Percentiles rank a stretch among this genome's conserved stretches.
phyloP scores from a whole-genome alignment of 2,329 filamentous ascomycete genomes.

The Monosporascus sp. region DNA sequence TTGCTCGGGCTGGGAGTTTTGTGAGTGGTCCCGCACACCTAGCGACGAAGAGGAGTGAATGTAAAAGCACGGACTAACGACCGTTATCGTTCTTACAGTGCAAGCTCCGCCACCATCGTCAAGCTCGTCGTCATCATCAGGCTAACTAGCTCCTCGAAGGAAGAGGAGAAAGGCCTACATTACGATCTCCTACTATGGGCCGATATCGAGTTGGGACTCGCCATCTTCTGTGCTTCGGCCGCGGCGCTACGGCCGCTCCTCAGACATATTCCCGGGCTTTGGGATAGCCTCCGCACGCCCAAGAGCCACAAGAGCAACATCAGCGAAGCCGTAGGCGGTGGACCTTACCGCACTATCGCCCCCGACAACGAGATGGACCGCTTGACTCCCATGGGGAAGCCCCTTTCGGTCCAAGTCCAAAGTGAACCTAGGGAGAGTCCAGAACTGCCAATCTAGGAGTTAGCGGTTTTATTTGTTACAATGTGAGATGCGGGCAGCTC shows the following conservation, averaged over 20 bases:
- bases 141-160: constrained; percentile 14
- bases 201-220: constrained; percentile 25
- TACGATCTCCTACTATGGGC: constrained; percentile 27
- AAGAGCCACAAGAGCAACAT: constrained; percentile 5
- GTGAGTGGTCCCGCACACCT: constrained; percentile 13
- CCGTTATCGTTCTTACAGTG: constrained; percentile 10
- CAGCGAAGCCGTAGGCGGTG: constrained; percentile 2
- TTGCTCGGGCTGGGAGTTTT: constrained; percentile 26
- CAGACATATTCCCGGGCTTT: constrained; percentile 15
- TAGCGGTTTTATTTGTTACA: too few species aligned
- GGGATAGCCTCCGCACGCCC: constrained; percentile 1
- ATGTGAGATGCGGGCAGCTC: too few species aligned
- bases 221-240: constrained; percentile 23
- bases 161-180: constrained; percentile 18
- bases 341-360: neutral
- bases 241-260: constrained; percentile 26
- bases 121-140: constrained; percentile 26
- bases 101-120: constrained; percentile 27
- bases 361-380: constrained; percentile 6
- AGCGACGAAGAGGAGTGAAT: neutral
- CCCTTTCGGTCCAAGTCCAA: neutral
- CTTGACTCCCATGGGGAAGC: neutral
- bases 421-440: too few species aligned
- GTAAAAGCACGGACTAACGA: neutral
- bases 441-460: too few species aligned